Evolutionary conservation across 2,329 filamentous ascomycete genomes (phyloP), one percentile per base, ranked within the genome.

Genomic region (Thermochaetoides dissita): DNA sequence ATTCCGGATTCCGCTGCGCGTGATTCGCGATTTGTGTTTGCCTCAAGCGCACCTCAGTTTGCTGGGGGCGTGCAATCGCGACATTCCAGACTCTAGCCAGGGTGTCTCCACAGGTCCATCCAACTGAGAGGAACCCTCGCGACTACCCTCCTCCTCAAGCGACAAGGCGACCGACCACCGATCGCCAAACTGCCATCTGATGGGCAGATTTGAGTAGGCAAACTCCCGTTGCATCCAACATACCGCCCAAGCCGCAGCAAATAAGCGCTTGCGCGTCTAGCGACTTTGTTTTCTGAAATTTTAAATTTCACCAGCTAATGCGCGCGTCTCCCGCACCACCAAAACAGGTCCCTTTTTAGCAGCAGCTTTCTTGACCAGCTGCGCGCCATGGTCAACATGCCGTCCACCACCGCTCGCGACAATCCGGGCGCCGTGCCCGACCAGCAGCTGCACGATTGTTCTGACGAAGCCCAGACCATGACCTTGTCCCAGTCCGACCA

Each of bases 381-480:
- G 47, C 55, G 52, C 41, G 45, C 46, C 46, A 49, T 55, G 41
- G 41, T 54, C 38, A 40, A 48, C 41, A 56, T 56, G 55, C 43
- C 52, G 35, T 31, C 50, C 11, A 41, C 50, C 36, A 45, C 24
- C 44, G 46, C 17, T 24, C 17, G 17, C 17, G 17, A 24, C 17
- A 24, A 24, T 24, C 17, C 17, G 17, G 17, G 17, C 17, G 5
- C 17, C 3, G 17, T 24, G 17, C 17, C 17, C 17, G 17, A 24
- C 17, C 17, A 24, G 17, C 17, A 24, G 5, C 17, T 3, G 17
- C 17, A 24, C 17, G 17, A 24, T 24, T 24, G 3, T 24, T 24
- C 3, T 24, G 17, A 24, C 17, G 17, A 3, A 24, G 17, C 17
- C 17, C 17, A 24, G 5, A 24, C 17, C 17, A 24, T 24, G 17